Evolutionary conservation across 352 stramenopile species (phyloP).

Genomic region (Globisporangium cystogenes): DNA sequence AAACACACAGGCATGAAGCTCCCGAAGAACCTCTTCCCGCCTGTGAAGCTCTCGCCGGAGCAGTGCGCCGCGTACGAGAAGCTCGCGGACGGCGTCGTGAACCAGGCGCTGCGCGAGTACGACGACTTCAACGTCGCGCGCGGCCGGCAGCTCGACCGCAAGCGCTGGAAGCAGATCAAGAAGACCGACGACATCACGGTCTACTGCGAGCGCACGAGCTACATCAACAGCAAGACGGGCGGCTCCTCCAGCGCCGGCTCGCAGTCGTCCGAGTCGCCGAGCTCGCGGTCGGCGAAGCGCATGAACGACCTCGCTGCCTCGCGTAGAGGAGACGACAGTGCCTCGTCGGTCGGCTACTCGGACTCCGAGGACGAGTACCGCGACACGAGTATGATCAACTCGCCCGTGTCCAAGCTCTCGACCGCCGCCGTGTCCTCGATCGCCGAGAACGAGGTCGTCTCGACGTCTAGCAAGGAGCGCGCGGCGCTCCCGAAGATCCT

Average conservation of each 20-base stretch:
- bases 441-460: not conserved
- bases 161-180: conserved; percentile 34
- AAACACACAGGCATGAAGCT: conserved; percentile 30
- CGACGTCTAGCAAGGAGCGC: not conserved
- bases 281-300: not conserved
- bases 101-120: conserved; percentile 28
- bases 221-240: not conserved
- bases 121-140: conserved; percentile 27
- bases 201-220: conserved; percentile 20
- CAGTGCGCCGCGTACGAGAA: conserved; percentile 19
- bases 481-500: conserved; percentile 22
- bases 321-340: not conserved
- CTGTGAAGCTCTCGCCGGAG: conserved; percentile 22
- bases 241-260: not conserved
- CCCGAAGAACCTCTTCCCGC: conserved; percentile 20
- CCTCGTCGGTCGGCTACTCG: not conserved
- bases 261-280: not conserved
- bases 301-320: not conserved
- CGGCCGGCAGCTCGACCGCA: conserved; percentile 20
- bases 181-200: conserved; percentile 28
- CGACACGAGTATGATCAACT: not conserved
- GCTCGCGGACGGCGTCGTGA: conserved; percentile 24
- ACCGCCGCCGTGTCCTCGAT: not conserved
- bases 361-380: not conserved
- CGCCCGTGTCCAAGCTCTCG: not conserved